Evolutionary conservation across 495 filamentous ascomycete species (phyloP).

Genomic region (Penicillium silybi): DNA sequence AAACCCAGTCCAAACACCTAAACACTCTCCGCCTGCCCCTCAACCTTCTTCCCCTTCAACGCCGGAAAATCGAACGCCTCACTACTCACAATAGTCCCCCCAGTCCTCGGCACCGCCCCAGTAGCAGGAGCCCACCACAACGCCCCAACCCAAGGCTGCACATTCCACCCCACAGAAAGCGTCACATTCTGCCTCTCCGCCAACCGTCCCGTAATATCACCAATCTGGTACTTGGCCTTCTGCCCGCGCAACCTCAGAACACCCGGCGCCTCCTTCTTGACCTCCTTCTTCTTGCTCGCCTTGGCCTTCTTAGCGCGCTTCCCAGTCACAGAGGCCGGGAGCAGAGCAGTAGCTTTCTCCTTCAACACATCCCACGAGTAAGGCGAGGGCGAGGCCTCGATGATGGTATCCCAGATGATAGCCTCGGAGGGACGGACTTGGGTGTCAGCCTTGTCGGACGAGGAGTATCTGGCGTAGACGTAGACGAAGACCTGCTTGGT

Average conservation of each 20-base stretch:
- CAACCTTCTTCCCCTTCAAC: constrained; percentile 51
- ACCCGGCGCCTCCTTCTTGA: constrained; percentile 43
- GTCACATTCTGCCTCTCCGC: constrained; percentile 68
- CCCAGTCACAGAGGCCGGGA: constrained; percentile 17
- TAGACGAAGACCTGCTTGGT: constrained; percentile 99
- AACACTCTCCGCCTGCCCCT: constrained; percentile 11
- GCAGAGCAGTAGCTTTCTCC: constrained; percentile 13
- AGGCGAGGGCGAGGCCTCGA: constrained; percentile 62
- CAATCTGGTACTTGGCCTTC: constrained; percentile 90
- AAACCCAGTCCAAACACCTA: background rate
- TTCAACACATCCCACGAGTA: constrained; percentile 45
- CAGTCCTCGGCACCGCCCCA: constrained; percentile 52
- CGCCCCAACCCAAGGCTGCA: constrained; percentile 93
- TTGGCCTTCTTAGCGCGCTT: constrained; percentile 13
- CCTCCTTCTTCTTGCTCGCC: constrained; percentile 17
- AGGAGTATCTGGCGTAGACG: constrained; percentile 82
- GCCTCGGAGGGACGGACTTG: constrained; percentile 55
- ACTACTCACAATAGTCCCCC: constrained; percentile 62
- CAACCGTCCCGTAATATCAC: constrained; percentile 73
- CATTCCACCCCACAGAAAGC: constrained; percentile 83
- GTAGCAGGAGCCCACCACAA: constrained; percentile 67
- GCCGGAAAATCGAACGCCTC: constrained; percentile 69
- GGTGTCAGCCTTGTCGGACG: constrained; percentile 30
- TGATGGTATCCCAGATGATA: constrained; percentile 93
- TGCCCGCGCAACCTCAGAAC: constrained; percentile 71